Conservation (phyloP, 331 rosid species). For the Phaseolus coccineus region DNA sequence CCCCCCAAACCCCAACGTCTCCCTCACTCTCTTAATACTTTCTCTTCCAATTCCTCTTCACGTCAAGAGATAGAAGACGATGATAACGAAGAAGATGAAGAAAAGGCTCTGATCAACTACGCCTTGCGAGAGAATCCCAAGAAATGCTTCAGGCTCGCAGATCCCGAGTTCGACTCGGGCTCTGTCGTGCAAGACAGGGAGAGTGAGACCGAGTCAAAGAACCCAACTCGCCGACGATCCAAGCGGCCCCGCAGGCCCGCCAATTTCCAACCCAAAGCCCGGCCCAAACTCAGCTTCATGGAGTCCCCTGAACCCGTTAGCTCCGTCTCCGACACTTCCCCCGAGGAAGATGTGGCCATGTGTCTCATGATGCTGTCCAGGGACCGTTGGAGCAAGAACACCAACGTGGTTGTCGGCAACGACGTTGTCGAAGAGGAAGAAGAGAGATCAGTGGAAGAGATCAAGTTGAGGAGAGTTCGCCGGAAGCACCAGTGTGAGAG, state of each 20-base stretch:
- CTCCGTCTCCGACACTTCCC: slow-evolving; percentile 69
- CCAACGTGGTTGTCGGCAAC: background rate
- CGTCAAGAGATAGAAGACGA: no score
- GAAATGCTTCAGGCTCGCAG: slow-evolving; percentile 61
- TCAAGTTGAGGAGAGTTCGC: slow-evolving; percentile 49
- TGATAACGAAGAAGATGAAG: background rate
- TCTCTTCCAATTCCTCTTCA: slow-evolving; percentile 3
- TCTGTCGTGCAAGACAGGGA: slow-evolving; percentile 70
- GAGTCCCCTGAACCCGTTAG: slow-evolving; percentile 61
- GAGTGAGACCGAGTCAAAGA: slow-evolving; percentile 84
- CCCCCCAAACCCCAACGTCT: slow-evolving; percentile 54
- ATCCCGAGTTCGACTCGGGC: slow-evolving; percentile 54
- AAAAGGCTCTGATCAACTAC: slow-evolving; percentile 49
- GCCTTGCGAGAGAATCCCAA: slow-evolving; percentile 69
- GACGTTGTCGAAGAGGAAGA: background rate
- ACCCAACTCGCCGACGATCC: slow-evolving; percentile 78
- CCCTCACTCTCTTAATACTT: background rate
- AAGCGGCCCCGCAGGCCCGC: slow-evolving; percentile 50
- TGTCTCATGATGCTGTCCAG: slow-evolving; percentile 85
- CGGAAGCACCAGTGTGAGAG: slow-evolving; percentile 62
- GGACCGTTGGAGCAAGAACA: slow-evolving; percentile 57
- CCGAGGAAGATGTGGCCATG: slow-evolving; percentile 81
- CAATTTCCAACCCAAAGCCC: slow-evolving; percentile 16
- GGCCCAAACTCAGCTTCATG: slow-evolving; percentile 42
- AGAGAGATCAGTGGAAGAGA: slow-evolving; percentile 23